Percentiles rank a stretch among this genome's conserved stretches.
Conservation (phyloP, 768 basidiomycete species). For the Mycena polygramma region DNA sequence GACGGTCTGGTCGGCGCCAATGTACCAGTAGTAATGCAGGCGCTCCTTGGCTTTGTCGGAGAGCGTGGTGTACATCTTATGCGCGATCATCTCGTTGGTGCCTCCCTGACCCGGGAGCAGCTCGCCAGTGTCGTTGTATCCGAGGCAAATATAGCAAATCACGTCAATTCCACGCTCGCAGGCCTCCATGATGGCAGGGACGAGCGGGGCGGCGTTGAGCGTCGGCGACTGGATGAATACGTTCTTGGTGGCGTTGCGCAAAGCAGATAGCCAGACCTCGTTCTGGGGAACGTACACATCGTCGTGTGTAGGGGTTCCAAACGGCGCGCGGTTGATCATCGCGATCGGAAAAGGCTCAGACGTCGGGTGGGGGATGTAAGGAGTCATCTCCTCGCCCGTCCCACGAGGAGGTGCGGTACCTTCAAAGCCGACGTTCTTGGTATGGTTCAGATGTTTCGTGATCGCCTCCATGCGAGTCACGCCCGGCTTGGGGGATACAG, state of each 20-base stretch:
- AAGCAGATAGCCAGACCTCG: conserved; percentile 75
- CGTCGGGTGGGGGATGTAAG: conserved; percentile 71
- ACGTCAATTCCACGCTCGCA: conserved; percentile 73
- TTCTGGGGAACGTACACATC: conserved; percentile 70
- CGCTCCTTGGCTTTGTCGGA: conserved; percentile 58
- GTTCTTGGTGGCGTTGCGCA: conserved; percentile 68
- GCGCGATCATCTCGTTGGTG: conserved; percentile 77
- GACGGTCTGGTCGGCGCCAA: conserved; percentile 71
- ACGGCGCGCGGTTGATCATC: conserved; percentile 73
- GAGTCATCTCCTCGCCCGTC: conserved; percentile 64
- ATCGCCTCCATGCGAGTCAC: conserved; percentile 48
- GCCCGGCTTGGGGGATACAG: conserved; percentile 37
- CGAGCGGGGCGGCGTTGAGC: conserved; percentile 74
- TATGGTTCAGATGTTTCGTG: conserved; percentile 56
- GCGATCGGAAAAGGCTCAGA: conserved; percentile 74
- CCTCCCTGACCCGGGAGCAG: conserved; percentile 78
- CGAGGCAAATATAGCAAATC: conserved; percentile 71
- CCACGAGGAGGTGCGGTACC: conserved; percentile 46
- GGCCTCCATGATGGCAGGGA: conserved; percentile 70
- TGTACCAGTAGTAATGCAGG: conserved; percentile 70
- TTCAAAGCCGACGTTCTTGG: conserved; percentile 50
- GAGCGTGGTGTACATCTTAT: conserved; percentile 67
- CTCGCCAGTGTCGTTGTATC: conserved; percentile 70
- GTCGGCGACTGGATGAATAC: conserved; percentile 85
- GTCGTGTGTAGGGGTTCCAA: conserved; percentile 65